Base-by-base conservation (phyloP, 495 filamentous ascomycete genomes). In the Penicillium canariense region DNA sequence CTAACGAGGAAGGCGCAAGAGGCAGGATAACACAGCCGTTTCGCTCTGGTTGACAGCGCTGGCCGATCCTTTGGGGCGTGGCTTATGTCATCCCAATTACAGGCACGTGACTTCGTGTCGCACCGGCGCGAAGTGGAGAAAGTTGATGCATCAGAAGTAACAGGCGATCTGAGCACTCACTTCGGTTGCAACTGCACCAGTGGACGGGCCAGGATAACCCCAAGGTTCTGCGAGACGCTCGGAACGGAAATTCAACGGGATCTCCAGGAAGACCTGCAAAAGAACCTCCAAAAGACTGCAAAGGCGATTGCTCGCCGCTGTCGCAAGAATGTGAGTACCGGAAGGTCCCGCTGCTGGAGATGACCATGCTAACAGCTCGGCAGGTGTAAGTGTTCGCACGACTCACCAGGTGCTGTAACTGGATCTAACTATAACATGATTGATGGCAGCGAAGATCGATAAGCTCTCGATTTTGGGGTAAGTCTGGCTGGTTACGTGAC, bases 391-490 rank as follows among this genome's bases (percentile, higher is more conserved):
- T 62, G 35, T 50, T 12, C 26, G 28, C 30, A n/a, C n/a, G n/a
- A 9, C 25, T 28, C 30, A 30, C 17, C 22, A 43, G 40, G 14
- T 27, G 2, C 5, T 23, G 27, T 39, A n/a, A 42, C 34, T 15
- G 25, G 28, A 22, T 56, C 59, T 62, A 47, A 69, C 35, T 5
- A 26, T 22, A 14, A 36, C 22, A 46, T 52, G 11, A 42, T 43
- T 20, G 30, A 15, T 4, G 34, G 35, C 42, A 78, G 75, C 91
- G 57, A 90, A 83, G 67, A 90, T 98, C 53, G 90, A 98, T 68
- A 94, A 89, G 65, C 81, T 98, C 55, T 87, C 85, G 40, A 95
- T 96, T 53, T 65, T 83, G 61, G 92, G 87, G 87, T 88, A 77
- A 60, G 75, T 32, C 14, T 28, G 34, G 28, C 14, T 28, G 26